These are phyloP conservation scores for Suillus lakei DNA, from an alignment of 768 basidiomycete species.

Conservation along the genomic window DNA sequence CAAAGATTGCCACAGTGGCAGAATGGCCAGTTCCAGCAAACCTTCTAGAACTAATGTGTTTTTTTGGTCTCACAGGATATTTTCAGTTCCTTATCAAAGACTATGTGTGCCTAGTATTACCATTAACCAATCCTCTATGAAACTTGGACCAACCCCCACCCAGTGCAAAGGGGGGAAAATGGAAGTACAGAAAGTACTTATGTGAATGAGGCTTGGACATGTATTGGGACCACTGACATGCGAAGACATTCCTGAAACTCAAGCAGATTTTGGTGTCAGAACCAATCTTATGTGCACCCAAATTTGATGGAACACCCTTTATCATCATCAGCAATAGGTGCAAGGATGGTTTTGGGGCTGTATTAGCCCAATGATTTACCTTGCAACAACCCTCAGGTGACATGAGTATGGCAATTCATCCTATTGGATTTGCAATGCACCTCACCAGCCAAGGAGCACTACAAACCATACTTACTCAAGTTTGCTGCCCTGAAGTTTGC, in stretches of 20 bases:
- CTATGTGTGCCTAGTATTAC: neutral
- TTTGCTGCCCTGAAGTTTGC: neutral
- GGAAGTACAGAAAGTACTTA: constrained; percentile 30
- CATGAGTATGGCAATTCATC: constrained; percentile 14
- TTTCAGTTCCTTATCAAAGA: neutral
- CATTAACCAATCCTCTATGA: neutral
- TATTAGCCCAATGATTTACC: constrained; percentile 12
- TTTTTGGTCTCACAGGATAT: constrained; percentile 7
- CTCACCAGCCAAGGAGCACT: no score
- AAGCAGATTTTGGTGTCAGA: no score
- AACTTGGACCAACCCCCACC: neutral
- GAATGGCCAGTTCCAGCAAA: neutral
- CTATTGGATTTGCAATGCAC: constrained; percentile 22
- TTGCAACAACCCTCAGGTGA: constrained; percentile 24
- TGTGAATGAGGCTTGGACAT: constrained; percentile 16
- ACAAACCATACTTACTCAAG: no score
- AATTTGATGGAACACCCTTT: no score
- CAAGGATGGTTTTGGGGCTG: no score
- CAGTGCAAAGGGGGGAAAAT: neutral
- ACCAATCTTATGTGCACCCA: no score
- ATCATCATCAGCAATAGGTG: no score
- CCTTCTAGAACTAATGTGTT: neutral
- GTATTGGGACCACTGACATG: neutral
- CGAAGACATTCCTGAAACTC: no score
- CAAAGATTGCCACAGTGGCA: no score